Evolutionary conservation across 108 stramenopile species (phyloP), one percentile per base, ranked within the genome.

Genomic region (Cyclotella kingstonii): DNA sequence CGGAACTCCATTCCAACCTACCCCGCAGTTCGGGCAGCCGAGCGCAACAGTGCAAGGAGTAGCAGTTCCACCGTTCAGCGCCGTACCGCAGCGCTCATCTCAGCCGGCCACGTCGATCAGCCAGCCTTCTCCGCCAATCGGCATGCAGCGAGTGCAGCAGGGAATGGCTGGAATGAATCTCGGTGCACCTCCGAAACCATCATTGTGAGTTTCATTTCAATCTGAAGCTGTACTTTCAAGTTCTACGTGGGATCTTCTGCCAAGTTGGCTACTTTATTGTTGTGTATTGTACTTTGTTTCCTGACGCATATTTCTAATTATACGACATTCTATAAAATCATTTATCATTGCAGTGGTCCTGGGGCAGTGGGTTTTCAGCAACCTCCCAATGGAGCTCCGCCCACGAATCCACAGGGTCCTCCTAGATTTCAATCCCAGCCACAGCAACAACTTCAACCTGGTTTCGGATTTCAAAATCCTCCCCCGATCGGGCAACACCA

Each of bases 151-250:
- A 45, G 29, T 60, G 42, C 59, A 45, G 44, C 59, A 60, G 44
- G 59, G 59, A 6, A 60, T 60, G 59, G 59, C 18, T 12, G 42
- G 28, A 29, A 60, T 60, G 59, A 44, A 27, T 45, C 44, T 60
- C 25, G 59, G 59, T 56, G 55, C 39, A 12, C 59, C 59, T 3
- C 59, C 59, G 17, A 60, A 60, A 21, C 45, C 59, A 25, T 19
- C 42, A 5, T 33, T 47, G 65, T 66, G 35, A 66, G 65, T 66
- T 18, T 41, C 0, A 14, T 42, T n/a, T 4, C n/a, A 8, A 12
- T 34, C n/a, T 26, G 4, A 0, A 41, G 39, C 23, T 36, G 6
- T 28, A 35, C 5, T 35, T 27, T 15, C 21, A 5, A 34, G n/a
- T 27, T 0, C 29, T 54, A 0, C 15, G 18, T 18, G 19, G 34